A percentile compares a stretch with the other conserved stretches of the same genome.
Conservation (phyloP, 768 basidiomycete species). For the Boletellus ananas region DNA sequence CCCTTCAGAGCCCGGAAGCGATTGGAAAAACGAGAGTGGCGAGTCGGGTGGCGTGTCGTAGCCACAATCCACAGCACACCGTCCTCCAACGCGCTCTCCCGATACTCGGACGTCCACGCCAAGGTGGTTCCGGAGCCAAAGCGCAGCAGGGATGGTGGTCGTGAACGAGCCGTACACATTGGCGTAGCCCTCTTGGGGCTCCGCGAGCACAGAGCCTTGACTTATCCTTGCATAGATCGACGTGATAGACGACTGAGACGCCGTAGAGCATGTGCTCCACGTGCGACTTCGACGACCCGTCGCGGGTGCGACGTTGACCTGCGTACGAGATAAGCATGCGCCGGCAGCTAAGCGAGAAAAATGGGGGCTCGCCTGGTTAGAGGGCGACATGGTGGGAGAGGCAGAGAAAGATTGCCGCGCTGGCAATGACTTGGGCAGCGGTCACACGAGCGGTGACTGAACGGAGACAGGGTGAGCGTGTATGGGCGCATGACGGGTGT, state of each 20-base stretch:
- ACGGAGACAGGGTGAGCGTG: no score
- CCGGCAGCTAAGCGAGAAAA: not conserved
- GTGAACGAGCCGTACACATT: slow-evolving; percentile 39
- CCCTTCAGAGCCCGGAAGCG: slow-evolving; percentile 13
- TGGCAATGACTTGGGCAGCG: no score
- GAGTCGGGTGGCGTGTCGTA: slow-evolving; percentile 30
- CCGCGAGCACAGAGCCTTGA: slow-evolving; percentile 21
- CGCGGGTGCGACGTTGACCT: not conserved
- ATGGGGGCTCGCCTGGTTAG: not conserved
- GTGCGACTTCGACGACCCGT: slow-evolving; percentile 6
- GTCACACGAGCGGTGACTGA: no score
- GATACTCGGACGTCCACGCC: slow-evolving; percentile 15
- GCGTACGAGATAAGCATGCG: no score
- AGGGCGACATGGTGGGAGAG: not conserved
- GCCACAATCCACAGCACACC: slow-evolving; percentile 4
- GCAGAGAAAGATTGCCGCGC: no score
- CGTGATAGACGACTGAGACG: slow-evolving; percentile 24
- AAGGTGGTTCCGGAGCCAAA: slow-evolving; percentile 26
- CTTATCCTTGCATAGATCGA: slow-evolving; percentile 23
- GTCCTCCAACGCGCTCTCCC: slow-evolving; percentile 4
- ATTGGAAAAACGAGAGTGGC: slow-evolving; percentile 20
- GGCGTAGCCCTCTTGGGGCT: slow-evolving; percentile 21
- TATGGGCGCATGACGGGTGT: not conserved
- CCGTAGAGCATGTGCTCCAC: slow-evolving; percentile 21
- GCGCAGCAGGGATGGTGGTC: slow-evolving; percentile 33